Evolutionary conservation across 2,329 filamentous ascomycete species (phyloP).

Genomic region (Apiospora koreana): DNA sequence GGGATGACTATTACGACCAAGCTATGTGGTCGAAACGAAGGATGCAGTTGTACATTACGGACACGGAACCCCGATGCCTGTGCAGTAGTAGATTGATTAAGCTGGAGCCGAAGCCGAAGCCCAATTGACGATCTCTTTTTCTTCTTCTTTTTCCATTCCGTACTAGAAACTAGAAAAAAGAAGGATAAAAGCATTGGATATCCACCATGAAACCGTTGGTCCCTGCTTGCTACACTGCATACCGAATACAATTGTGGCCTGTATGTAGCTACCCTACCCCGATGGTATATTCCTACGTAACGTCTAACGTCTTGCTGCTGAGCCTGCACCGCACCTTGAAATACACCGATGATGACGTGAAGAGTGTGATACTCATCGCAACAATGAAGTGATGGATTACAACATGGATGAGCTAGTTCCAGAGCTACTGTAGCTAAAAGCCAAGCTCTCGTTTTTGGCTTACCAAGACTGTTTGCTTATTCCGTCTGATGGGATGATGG

Average conservation of each 20-base stretch:
- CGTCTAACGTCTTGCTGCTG: too few species aligned
- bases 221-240: background rate
- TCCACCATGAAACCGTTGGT: background rate
- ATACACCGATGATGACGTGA: background rate
- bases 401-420: background rate
- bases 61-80: background rate
- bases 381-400: constrained; percentile 5
- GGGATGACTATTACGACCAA: background rate
- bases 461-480: background rate
- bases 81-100: background rate
- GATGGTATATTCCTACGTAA: too few species aligned
- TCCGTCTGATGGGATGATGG: background rate
- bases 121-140: background rate
- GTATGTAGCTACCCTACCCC: too few species aligned
- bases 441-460: background rate
- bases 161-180: background rate
- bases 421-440: background rate
- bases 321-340: too few species aligned
- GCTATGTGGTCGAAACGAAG: background rate
- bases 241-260: background rate
- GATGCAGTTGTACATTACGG: background rate
- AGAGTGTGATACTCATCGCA: background rate
- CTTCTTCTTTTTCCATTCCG: background rate
- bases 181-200: background rate
- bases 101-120: background rate